Evolutionary conservation across 2,329 filamentous ascomycete genomes (phyloP).

Genomic region (Alternaria triticina): DNA sequence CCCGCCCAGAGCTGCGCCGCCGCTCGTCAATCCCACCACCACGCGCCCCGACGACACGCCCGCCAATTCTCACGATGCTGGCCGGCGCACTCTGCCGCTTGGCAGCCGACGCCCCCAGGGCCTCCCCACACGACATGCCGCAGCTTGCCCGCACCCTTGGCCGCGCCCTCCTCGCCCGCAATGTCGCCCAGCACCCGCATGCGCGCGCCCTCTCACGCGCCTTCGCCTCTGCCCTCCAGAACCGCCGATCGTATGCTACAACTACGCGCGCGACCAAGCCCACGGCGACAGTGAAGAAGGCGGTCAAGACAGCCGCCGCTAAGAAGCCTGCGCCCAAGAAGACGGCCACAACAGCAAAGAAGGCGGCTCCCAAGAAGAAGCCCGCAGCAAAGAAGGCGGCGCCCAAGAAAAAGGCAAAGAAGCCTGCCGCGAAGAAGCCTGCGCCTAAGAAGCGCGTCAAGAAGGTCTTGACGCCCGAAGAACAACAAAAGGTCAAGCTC

Average conservation of each 20-base stretch:
- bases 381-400: constrained; percentile 15
- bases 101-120: constrained; percentile 42
- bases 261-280: constrained; percentile 38
- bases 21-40: constrained; percentile 11
- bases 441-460: constrained; percentile 28
- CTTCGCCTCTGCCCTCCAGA: constrained; percentile 25
- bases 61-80: constrained; percentile 37
- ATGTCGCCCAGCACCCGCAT: constrained; percentile 25
- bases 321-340: constrained; percentile 38
- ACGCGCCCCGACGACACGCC: constrained; percentile 4
- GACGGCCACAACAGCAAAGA: constrained; percentile 31
- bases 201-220: constrained; percentile 32
- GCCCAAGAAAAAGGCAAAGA: constrained; percentile 19
- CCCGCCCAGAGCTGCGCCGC: constrained; percentile 24
- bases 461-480: constrained; percentile 35
- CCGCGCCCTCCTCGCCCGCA: constrained; percentile 28
- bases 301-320: constrained; percentile 29
- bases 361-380: constrained; percentile 27
- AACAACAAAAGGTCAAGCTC: constrained; percentile 38
- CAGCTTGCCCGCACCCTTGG: constrained; percentile 42
- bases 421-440: constrained; percentile 28
- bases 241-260: constrained; percentile 45
- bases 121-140: constrained; percentile 44
- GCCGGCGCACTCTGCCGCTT: constrained; percentile 45
- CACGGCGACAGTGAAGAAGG: constrained; percentile 40